phyloP scores from a whole-genome alignment of 2,329 filamentous ascomycete genomes.

The Nothophaeocryptopus gaeumannii region DNA sequence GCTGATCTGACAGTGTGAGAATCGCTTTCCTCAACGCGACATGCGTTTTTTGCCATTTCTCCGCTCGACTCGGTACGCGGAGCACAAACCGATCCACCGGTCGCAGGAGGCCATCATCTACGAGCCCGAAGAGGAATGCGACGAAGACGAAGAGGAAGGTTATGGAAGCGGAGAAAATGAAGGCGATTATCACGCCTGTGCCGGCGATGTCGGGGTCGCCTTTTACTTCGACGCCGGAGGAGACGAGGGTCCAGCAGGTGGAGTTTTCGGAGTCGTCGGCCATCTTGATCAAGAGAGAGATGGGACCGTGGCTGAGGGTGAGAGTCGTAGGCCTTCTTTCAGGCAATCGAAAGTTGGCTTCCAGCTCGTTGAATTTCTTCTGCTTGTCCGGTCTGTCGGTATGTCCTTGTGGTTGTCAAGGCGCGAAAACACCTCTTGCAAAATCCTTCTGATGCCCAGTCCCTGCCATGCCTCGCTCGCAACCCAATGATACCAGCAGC shows the following conservation, averaged over 20 bases:
- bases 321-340: too few relatives aligned
- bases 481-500: too few relatives aligned
- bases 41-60: slow-evolving; percentile 5
- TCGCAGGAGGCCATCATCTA: slow-evolving; percentile 20
- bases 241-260: slow-evolving; percentile 7
- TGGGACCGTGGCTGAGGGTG: too few relatives aligned
- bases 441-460: too few relatives aligned
- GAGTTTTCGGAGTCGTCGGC: too few relatives aligned
- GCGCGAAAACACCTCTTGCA: too few relatives aligned
- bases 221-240: slow-evolving; percentile 7
- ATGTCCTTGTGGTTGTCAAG: too few relatives aligned
- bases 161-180: slow-evolving; percentile 23
- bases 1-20: slow-evolving; percentile 21
- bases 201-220: slow-evolving; percentile 25
- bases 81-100: slow-evolving; percentile 17
- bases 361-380: too few relatives aligned
- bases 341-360: too few relatives aligned
- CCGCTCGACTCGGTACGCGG: slow-evolving; percentile 12
- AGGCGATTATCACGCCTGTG: slow-evolving; percentile 23
- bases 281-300: too few relatives aligned
- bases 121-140: slow-evolving; percentile 18
- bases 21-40: slow-evolving; percentile 16
- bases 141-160: slow-evolving; percentile 19
- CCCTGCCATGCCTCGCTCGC: too few relatives aligned
- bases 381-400: too few relatives aligned